A percentile compares a stretch with the other conserved stretches of the same genome.
phyloP scores from a whole-genome alignment of 176 grass and related monocot species.

The Pontederia crassipes region DNA sequence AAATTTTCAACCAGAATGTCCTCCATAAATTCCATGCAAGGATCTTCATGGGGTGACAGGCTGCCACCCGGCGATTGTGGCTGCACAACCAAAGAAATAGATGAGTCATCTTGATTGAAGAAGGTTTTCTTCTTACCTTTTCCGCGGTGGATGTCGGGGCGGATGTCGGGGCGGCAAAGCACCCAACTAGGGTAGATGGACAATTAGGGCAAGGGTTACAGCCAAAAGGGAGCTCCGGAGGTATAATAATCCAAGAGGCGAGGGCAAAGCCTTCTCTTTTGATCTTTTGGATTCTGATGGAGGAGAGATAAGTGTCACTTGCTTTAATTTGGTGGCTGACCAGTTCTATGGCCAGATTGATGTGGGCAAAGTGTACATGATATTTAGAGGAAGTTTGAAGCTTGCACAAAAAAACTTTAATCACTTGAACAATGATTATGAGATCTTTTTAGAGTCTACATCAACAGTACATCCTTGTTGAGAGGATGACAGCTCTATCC shows the following conservation, averaged over 20 bases:
- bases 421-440: conserved; percentile 54
- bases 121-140: no score
- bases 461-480: conserved; percentile 43
- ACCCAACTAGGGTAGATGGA: conserved; percentile 53
- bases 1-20: no score
- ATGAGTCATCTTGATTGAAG: no score
- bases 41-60: no score
- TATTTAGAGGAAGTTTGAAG: conserved; percentile 55
- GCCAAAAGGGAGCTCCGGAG: conserved; percentile 42
- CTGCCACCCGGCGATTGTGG: no score
- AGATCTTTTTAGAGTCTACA: conserved; percentile 37
- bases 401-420: conserved; percentile 54
- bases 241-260: conserved; percentile 32
- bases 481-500: conserved; percentile 46
- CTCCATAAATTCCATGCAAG: no score
- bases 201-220: conserved; percentile 79
- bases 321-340: conserved; percentile 47
- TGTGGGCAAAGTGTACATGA: conserved; percentile 73
- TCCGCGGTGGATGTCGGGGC: no score
- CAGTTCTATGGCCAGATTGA: conserved; percentile 52
- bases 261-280: conserved; percentile 78
- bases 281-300: conserved; percentile 65
- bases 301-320: conserved; percentile 65
- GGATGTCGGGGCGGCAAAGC: no score
- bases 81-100: no score